Conservation (phyloP, 257 asterid species). For the Nicotiana otophora region DNA sequence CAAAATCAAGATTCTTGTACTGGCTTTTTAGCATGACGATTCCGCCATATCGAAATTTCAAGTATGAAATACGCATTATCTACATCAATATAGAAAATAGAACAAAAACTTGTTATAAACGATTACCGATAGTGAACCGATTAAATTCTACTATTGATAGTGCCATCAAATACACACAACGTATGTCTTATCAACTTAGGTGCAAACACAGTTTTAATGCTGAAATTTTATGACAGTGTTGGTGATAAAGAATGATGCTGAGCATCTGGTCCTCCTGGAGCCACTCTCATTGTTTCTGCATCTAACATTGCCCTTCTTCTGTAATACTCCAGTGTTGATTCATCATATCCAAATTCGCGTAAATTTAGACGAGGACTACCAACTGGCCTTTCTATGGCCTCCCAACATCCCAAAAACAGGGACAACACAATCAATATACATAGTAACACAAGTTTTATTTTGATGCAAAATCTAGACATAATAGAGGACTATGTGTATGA, state of each 20-base stretch:
- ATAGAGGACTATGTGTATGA: not conserved
- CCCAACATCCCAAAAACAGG: not conserved
- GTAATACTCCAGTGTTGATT: slow-evolving; percentile 27
- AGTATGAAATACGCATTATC: no score
- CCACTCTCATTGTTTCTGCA: slow-evolving; percentile 25
- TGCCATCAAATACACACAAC: not conserved
- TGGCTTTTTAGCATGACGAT: not conserved
- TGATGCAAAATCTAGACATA: slow-evolving; percentile 1
- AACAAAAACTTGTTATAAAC: no score
- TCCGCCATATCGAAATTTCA: no score
- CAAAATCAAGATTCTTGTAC: not conserved
- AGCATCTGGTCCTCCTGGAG: slow-evolving; percentile 48
- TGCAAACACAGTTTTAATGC: not conserved
- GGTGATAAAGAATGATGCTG: slow-evolving; percentile 27
- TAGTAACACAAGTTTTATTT: slow-evolving; percentile 7
- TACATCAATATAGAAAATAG: no score
- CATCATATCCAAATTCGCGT: slow-evolving; percentile 31
- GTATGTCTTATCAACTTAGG: not conserved
- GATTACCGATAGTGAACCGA: no score
- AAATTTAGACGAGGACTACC: slow-evolving; percentile 2
- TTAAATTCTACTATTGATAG: not conserved
- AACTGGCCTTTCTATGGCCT: no score
- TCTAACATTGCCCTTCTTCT: slow-evolving; percentile 26
- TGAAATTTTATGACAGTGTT: not conserved
- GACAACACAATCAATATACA: not conserved